Percentiles rank a stretch among this genome's conserved stretches.
Conservation (phyloP, 352 stramenopile genomes). For the Pythium biforme region DNA sequence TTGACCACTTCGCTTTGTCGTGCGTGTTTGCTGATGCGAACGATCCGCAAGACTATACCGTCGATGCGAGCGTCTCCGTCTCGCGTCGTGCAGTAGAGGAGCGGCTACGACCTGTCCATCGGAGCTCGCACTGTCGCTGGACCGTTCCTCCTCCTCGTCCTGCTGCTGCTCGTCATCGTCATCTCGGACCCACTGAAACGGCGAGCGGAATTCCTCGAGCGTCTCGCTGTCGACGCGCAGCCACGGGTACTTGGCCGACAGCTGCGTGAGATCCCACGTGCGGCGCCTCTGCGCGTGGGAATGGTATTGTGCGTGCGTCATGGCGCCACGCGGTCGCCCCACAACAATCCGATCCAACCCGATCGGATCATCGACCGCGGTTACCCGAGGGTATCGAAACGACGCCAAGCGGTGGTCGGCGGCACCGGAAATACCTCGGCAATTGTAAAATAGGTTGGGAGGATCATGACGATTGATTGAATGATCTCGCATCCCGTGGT, state of each 20-base stretch:
- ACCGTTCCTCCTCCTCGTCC: background rate
- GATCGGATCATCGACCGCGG: too few relatives aligned
- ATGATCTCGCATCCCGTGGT: too few relatives aligned
- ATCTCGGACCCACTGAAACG: conserved; percentile 45
- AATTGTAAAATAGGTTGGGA: too few relatives aligned
- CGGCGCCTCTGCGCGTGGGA: background rate
- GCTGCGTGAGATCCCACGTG: conserved; percentile 53
- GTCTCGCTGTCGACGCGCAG: conserved; percentile 62
- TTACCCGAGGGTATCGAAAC: too few relatives aligned
- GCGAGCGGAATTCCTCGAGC: conserved; percentile 63
- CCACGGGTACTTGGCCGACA: conserved; percentile 75
- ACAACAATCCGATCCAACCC: too few relatives aligned
- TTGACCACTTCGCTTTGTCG: background rate
- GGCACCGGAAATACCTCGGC: too few relatives aligned
- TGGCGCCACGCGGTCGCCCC: too few relatives aligned
- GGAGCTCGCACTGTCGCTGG: background rate
- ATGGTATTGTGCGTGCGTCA: background rate
- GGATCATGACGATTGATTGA: too few relatives aligned
- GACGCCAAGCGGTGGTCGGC: too few relatives aligned
- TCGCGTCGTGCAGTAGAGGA: background rate
- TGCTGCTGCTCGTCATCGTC: conserved; percentile 1
- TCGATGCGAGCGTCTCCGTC: background rate
- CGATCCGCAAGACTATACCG: conserved; percentile 10
- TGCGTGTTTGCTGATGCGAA: too few relatives aligned
- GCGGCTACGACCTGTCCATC: background rate